These are phyloP conservation scores for Acorus calamus DNA, from an alignment of 106 monocot species.

Conservation along the genomic window DNA sequence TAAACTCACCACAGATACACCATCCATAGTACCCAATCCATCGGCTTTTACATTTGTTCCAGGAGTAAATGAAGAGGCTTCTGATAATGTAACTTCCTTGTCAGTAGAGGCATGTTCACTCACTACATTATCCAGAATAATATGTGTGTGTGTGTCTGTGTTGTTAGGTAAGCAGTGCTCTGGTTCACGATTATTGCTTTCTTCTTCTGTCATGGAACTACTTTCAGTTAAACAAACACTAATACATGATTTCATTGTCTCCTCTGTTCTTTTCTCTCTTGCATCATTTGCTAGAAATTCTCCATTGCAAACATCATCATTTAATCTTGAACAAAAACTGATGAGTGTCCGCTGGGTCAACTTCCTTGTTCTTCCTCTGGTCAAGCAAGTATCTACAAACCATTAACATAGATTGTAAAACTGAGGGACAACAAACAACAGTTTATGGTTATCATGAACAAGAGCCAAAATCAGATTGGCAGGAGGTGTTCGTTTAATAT, in stretches of 20 bases:
- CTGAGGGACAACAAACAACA: background rate
- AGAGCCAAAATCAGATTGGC: background rate
- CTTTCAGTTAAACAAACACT: too few relatives aligned
- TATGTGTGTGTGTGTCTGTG: too few relatives aligned
- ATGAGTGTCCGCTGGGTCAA: constrained; percentile 66
- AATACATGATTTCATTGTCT: constrained; percentile 7
- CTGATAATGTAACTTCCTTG: background rate
- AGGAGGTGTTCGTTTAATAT: too few relatives aligned
- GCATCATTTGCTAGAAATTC: background rate
- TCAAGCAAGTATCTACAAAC: constrained; percentile 68
- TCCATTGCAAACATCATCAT: background rate
- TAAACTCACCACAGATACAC: constrained; percentile 13
- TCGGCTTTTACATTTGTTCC: constrained; percentile 6
- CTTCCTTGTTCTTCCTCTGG: constrained; percentile 64
- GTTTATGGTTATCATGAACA: background rate
- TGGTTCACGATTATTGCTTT: too few relatives aligned
- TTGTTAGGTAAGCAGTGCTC: too few relatives aligned
- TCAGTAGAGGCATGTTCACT: constrained; percentile 1
- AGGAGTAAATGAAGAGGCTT: background rate
- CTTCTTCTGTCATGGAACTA: too few relatives aligned
- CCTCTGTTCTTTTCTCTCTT: constrained; percentile 1
- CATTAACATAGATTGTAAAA: background rate
- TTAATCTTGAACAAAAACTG: constrained; percentile 29
- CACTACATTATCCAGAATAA: too few relatives aligned
- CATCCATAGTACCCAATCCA: constrained; percentile 7